Percentiles rank a stretch among this genome's conserved stretches.
These are phyloP conservation scores for Neurospora discreta DNA, from an alignment of 495 filamentous ascomycete species.

Conservation along the genomic window DNA sequence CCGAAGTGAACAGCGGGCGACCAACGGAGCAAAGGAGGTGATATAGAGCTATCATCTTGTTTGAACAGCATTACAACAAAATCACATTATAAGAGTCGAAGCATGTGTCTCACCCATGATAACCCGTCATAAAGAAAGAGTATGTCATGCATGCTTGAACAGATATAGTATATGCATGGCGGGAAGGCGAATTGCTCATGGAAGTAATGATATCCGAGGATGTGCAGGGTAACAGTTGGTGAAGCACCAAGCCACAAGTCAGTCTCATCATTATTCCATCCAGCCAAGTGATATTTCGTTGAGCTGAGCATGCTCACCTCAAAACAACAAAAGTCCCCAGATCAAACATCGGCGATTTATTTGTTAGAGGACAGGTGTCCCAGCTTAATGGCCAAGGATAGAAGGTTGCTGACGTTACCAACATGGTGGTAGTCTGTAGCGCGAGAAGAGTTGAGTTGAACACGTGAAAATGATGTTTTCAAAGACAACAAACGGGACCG, in stretches of 20 bases:
- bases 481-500: not conserved
- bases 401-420: not conserved
- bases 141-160: not conserved
- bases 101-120: not conserved
- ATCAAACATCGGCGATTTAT: not conserved
- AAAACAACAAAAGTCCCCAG: not conserved
- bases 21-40: not conserved
- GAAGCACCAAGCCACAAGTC: not conserved
- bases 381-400: not conserved
- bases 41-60: not conserved
- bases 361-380: not conserved
- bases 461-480: not conserved
- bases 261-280: not conserved
- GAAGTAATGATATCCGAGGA: not conserved
- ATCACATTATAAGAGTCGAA: not conserved
- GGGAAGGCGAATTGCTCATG: not conserved
- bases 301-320: not conserved
- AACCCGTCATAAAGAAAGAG: not conserved
- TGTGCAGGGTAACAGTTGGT: not conserved
- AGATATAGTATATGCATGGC: not conserved
- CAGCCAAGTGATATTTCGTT: not conserved
- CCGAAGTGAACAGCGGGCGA: not conserved
- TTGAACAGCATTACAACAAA: not conserved
- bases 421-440: not conserved
- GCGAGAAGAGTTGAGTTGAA: not conserved